Conservation (phyloP, 2,329 filamentous ascomycete species). For the Epichloe gansuensis region DNA sequence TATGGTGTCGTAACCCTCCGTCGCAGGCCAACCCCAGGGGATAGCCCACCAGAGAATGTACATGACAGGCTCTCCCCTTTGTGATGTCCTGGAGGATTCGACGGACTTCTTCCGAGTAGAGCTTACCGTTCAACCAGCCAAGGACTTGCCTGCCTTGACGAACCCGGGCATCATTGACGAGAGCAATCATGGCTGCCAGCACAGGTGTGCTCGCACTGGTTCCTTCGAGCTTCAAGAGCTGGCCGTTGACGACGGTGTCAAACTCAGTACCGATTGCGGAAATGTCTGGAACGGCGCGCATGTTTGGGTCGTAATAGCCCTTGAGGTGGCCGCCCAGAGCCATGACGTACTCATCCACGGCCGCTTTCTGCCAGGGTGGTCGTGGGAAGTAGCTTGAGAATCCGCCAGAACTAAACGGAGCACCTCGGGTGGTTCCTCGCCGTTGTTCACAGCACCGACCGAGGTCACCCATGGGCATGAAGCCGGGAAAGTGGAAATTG, state of each 20-base stretch:
- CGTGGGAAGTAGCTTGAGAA: constrained; percentile 39
- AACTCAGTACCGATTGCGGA: constrained; percentile 48
- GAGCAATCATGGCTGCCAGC: constrained; percentile 39
- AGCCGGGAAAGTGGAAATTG: constrained; percentile 51
- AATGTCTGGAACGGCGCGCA: constrained; percentile 39
- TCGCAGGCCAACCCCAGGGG: constrained; percentile 32
- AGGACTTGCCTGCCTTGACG: constrained; percentile 33
- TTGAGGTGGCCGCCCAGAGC: constrained; percentile 29
- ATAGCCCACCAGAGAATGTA: constrained; percentile 19
- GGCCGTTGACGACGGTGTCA: constrained; percentile 20
- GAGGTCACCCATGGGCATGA: constrained; percentile 57
- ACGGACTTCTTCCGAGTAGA: constrained; percentile 30
- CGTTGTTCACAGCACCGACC: constrained; percentile 45
- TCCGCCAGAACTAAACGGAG: constrained; percentile 37
- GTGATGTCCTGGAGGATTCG: constrained; percentile 29
- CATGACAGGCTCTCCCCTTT: constrained; percentile 29
- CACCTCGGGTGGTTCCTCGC: constrained; percentile 24
- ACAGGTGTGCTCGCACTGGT: constrained; percentile 43
- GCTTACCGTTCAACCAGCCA: constrained; percentile 40
- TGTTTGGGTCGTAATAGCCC: constrained; percentile 31
- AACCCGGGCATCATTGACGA: constrained; percentile 42
- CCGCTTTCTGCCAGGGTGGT: constrained; percentile 32
- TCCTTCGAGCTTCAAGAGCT: constrained; percentile 21
- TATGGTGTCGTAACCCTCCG: constrained; percentile 33
- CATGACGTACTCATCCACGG: constrained; percentile 28